Base-by-base conservation (phyloP, 129 eudicot genomes). In the Heracleum sosnowskyi region DNA sequence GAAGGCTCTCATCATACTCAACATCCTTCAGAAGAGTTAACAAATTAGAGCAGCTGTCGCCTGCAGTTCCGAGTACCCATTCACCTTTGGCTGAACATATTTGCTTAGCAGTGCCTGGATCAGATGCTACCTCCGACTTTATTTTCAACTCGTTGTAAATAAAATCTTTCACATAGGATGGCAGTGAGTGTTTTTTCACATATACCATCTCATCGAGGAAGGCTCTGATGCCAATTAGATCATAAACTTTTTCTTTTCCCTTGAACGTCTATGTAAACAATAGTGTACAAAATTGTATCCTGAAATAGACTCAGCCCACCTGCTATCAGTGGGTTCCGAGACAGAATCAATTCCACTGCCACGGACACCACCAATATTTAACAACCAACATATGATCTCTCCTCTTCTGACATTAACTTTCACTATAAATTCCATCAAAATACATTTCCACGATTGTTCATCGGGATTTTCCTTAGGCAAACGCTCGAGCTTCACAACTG, bases 1-100 rank as follows among this genome's bases (percentile, higher is more conserved):
- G 82, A 44, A 89, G 82, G 80, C 89, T 84, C 69, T 91, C 83
- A 39, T 89, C 94, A 9, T 85, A 89, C 73, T 86, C 90, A n/a
- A 81, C 86, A 8, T 76, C 82, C 8, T n/a, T 7, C 17, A 77
- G 76, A 47, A 73, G 71, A 4, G 26, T 76, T 5, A 84, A 76
- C 31, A 87, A 71, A 7, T 71, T 9, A 35, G 47, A 1, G 28
- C 11, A 1, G 73, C 24, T 20, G 73, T 84, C 64, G 36, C 86
- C 86, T 63, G 79, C 84, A 0, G 41, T 76, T 0, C 83, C 75
- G 62, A 91, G 87, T 26, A 79, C 88, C 91, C 88, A 84, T 76
- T 89, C 88, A 2, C 94, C 97, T 16, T 80, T 86, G 39, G 92
- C 85, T 7, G 88, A 79, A 62, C 85, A 74, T 16, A 86, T 84